Conservation (phyloP, 2,329 filamentous ascomycete genomes). For the Microdochium paspali region DNA sequence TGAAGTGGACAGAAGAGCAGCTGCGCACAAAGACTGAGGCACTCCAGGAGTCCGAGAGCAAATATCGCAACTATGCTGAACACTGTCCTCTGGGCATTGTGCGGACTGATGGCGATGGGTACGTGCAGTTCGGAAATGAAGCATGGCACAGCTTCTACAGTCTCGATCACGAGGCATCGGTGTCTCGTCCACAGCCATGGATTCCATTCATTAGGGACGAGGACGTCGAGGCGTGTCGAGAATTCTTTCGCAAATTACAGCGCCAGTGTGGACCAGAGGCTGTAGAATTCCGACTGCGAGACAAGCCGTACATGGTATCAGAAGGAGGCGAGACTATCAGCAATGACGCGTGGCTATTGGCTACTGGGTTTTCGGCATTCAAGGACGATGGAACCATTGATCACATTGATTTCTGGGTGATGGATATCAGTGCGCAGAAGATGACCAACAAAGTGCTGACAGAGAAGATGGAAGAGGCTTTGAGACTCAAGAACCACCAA, state of each 20-base stretch:
- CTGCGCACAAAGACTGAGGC: conserved; percentile 11
- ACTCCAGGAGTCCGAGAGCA: conserved; percentile 13
- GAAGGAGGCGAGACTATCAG: conserved; percentile 11
- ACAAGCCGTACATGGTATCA: conserved; percentile 11
- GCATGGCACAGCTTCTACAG: conserved; percentile 14
- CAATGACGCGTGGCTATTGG: conserved; percentile 11
- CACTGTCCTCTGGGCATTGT: conserved; percentile 16
- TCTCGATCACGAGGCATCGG: conserved; percentile 5
- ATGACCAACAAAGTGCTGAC: conserved; percentile 14
- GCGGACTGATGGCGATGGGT: conserved; percentile 13
- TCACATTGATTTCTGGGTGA: conserved; percentile 18
- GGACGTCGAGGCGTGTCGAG: conserved; percentile 7
- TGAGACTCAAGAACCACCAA: conserved; percentile 14
- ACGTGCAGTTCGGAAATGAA: conserved; percentile 14
- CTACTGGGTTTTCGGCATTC: conserved; percentile 13
- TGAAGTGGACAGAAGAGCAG: conserved; percentile 17
- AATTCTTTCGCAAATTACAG: conserved; percentile 9
- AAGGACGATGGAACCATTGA: conserved; percentile 12
- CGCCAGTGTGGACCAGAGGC: conserved; percentile 6
- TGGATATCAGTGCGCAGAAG: conserved; percentile 16
- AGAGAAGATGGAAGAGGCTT: conserved; percentile 17
- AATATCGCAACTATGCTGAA: conserved; percentile 15
- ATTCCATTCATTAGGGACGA: conserved; percentile 11
- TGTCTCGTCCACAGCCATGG: conserved; percentile 11
- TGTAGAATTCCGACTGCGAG: conserved; percentile 11